Conservation (phyloP, 177 flowering plant species). For the Vitis hybrid region DNA sequence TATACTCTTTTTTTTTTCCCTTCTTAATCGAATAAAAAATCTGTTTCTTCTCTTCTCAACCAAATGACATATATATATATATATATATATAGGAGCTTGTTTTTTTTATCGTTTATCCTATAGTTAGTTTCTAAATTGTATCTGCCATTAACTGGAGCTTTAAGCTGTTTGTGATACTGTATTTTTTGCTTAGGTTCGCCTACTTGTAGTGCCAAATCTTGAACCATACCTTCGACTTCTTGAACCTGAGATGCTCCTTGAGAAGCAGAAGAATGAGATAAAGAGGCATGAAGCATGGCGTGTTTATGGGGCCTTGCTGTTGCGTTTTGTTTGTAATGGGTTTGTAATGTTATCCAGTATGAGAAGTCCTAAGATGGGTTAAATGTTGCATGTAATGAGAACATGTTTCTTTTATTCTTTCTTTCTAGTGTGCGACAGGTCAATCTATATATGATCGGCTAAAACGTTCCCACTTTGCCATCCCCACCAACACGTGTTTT, state of each 20-base stretch:
- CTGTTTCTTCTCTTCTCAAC: not conserved
- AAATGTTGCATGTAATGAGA: not conserved
- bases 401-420: too few species aligned
- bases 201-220: constrained; percentile 81
- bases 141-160: not conserved
- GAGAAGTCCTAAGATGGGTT: not conserved
- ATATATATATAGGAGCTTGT: too few species aligned
- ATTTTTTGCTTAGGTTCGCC: constrained; percentile 53
- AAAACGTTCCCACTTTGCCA: too few species aligned
- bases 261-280: constrained; percentile 85
- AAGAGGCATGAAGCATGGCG: constrained; percentile 98
- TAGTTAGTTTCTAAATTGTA: not conserved
- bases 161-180: constrained; percentile 8
- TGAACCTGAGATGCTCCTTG: constrained; percentile 79
- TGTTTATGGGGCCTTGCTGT: constrained; percentile 89
- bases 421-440: too few species aligned
- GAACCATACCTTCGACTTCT: constrained; percentile 75
- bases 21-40: too few species aligned
- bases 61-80: too few species aligned
- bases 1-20: not conserved
- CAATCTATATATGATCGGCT: too few species aligned
- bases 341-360: not conserved
- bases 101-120: not conserved
- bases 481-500: too few species aligned
- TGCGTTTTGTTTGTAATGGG: constrained; percentile 23